Evolutionary conservation across 768 basidiomycete species (phyloP), one percentile per base, ranked within the genome.

Genomic region (Serendipita vermifera): DNA sequence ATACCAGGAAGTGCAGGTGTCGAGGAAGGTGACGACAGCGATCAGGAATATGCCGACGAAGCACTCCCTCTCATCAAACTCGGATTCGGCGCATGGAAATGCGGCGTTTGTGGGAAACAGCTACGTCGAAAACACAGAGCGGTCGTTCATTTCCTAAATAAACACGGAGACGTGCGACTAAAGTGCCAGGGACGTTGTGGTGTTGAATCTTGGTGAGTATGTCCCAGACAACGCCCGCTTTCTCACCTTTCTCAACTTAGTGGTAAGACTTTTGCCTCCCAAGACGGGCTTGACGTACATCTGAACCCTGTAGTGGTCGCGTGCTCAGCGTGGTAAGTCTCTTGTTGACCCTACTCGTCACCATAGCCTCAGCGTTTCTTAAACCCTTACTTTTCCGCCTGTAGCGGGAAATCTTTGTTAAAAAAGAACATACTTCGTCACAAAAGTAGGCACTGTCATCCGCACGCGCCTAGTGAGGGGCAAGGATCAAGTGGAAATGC

Each of bases 341-440:
- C 6, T 14, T n/a, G n/a, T n/a, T n/a, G n/a, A n/a, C n/a, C n/a
- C n/a, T n/a, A n/a, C n/a, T n/a, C n/a, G n/a, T n/a, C n/a, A n/a
- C n/a, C n/a, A n/a, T n/a, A n/a, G n/a, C n/a, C n/a, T n/a, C n/a
- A n/a, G n/a, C n/a, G n/a, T 51, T 20, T 17, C 6, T 29, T 17
- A 26, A 7, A 22, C 5, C 46, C 6, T n/a, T 7, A 7, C 9
- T 29, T 9, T 7, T 14, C 46, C 9, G 9, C 27, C 9, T 13
- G 24, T 17, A 51, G 46, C 31, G 46, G 46, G 15, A 17, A 29
- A 29, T 15, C 29, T 20, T 29, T 51, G 20, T 51, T 51, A 29
- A 51, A 51, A 29, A 51, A 51, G 46, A 51, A 51, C 27, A 51
- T 51, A n/a, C 46, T 22, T 29, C 46, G 46, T 9, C 46, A 51